Percentiles rank a stretch among this genome's conserved stretches.
Evolutionary conservation across 345 rosid genomes (phyloP).

Genomic region (Murraya koenigii): DNA sequence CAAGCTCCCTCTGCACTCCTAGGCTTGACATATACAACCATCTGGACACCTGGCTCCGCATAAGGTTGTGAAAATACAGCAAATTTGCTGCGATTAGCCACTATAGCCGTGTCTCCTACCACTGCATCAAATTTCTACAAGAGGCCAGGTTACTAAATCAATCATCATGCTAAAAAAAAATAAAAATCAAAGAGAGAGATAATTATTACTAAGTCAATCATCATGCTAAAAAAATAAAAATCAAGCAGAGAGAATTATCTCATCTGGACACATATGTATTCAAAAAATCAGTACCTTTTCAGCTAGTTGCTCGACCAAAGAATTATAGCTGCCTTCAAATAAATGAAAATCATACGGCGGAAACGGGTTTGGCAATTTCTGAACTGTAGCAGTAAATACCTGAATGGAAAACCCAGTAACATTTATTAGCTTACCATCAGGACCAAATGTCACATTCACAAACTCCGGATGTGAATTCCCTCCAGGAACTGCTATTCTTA

Average conservation of each 20-base stretch:
- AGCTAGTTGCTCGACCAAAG: conserved; percentile 12
- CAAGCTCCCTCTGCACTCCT: conserved; percentile 15
- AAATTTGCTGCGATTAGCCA: conserved; percentile 17
- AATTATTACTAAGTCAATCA: too few species aligned
- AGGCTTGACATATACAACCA: conserved; percentile 9
- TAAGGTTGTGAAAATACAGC: conserved; percentile 33
- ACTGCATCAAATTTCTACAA: conserved; percentile 22
- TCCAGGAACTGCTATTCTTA: too few species aligned
- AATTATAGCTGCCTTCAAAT: conserved; percentile 19
- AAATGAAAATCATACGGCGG: conserved; percentile 3
- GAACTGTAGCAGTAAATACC: conserved; percentile 11
- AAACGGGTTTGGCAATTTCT: conserved; percentile 1
- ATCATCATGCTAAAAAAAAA: too few species aligned
- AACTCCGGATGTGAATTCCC: too few species aligned
- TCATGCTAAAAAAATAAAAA: too few species aligned
- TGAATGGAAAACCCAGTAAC: conserved; percentile 16
- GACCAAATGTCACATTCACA: too few species aligned
- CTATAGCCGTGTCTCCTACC: conserved; percentile 24
- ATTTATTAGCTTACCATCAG: not conserved
- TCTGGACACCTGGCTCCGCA: conserved; percentile 21
- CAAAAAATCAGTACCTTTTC: not conserved
- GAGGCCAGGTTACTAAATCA: too few species aligned
- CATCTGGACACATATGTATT: not conserved
- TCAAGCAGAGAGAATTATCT: not conserved
- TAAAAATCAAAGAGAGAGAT: not conserved